A percentile compares a stretch with the other conserved stretches of the same genome.
Evolutionary conservation across 2,329 filamentous ascomycete genomes (phyloP).

Genomic region (Paraphoma chrysanthemicola): DNA sequence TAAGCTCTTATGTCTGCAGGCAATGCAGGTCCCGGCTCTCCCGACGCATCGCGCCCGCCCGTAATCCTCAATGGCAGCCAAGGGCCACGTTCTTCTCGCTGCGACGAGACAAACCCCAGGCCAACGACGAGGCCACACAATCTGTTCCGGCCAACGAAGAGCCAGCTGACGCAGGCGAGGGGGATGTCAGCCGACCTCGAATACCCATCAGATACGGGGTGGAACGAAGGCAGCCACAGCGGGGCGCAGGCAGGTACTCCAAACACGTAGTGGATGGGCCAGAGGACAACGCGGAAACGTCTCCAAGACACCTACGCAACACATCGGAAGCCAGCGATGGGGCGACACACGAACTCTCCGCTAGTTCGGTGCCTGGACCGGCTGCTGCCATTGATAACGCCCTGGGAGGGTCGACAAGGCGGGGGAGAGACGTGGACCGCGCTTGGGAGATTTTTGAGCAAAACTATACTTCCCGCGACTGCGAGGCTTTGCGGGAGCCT

Average conservation of each 20-base stretch:
- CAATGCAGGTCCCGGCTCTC: constrained; percentile 38
- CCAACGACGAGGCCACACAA: constrained; percentile 6
- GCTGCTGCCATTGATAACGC: constrained; percentile 7
- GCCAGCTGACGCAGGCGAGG: constrained; percentile 3
- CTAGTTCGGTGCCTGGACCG: not conserved
- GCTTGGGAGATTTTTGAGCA: constrained; percentile 39
- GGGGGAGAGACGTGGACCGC: constrained; percentile 6
- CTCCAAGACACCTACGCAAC: not conserved
- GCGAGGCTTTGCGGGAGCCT: constrained; percentile 34
- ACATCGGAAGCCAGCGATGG: not conserved
- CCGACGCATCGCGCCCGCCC: constrained; percentile 14
- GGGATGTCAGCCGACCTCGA: not conserved
- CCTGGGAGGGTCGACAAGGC: not conserved
- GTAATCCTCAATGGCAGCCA: constrained; percentile 37
- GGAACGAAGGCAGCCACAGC: not conserved
- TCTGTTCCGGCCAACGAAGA: constrained; percentile 1
- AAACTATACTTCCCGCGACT: constrained; percentile 37
- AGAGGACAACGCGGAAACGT: not conserved
- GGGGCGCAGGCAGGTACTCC: not conserved
- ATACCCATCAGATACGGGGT: not conserved
- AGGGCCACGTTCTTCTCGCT: constrained; percentile 43
- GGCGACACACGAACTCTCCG: not conserved
- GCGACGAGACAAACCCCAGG: constrained; percentile 15
- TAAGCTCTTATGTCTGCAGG: constrained; percentile 42
- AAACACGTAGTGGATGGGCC: constrained; percentile 3